Conservation (phyloP, 257 asterid genomes). For the Solanum appendiculatum region DNA sequence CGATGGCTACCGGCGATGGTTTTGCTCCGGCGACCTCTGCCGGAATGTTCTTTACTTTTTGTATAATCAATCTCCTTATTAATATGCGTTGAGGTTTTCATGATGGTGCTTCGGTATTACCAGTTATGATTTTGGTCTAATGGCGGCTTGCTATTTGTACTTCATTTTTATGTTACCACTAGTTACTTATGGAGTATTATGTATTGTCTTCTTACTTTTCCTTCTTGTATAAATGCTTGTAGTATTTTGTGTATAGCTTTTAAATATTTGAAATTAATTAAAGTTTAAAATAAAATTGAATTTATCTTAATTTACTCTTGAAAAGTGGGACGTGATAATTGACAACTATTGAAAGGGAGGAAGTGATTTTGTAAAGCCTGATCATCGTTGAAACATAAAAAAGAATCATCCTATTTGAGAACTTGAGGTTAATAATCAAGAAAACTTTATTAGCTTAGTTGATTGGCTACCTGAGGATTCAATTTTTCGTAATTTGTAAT, state of each 20-base stretch:
- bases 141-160: not conserved
- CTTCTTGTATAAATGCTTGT: not conserved
- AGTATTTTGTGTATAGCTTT: not conserved
- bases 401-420: too few relatives aligned
- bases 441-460: too few relatives aligned
- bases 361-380: too few relatives aligned
- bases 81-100: not conserved
- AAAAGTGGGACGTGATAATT: not conserved
- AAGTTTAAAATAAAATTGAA: not conserved
- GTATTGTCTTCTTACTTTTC: not conserved
- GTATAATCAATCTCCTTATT: not conserved
- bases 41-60: not conserved
- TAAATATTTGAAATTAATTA: not conserved
- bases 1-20: not conserved
- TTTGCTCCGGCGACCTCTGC: not conserved
- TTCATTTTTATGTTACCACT: not conserved
- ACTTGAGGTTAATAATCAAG: too few relatives aligned
- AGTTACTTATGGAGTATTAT: not conserved
- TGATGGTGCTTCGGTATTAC: not conserved
- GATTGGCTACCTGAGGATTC: too few relatives aligned
- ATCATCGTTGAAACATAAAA: too few relatives aligned
- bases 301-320: not conserved
- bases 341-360: too few relatives aligned
- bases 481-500: too few relatives aligned
- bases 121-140: not conserved